These are phyloP conservation scores for Alternaria brassicae DNA, from an alignment of 2,329 filamentous ascomycete species.

Conservation along the genomic window DNA sequence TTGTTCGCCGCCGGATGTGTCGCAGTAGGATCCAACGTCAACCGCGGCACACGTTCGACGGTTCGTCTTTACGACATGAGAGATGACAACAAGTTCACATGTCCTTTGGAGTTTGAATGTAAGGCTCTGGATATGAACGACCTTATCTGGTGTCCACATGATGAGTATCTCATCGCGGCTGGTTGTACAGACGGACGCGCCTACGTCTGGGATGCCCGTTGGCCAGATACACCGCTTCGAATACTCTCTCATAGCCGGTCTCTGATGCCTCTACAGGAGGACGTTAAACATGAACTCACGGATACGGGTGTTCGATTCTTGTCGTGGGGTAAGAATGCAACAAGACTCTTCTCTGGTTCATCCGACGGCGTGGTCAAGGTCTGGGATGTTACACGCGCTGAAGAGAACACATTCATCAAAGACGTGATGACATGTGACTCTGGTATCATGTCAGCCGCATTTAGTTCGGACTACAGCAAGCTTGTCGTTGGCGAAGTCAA, in stretches of 20 bases:
- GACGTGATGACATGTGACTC: slow-evolving; percentile 59
- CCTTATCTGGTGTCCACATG: slow-evolving; percentile 59
- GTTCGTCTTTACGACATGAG: slow-evolving; percentile 61
- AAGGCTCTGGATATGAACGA: slow-evolving; percentile 68
- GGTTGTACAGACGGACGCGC: slow-evolving; percentile 67
- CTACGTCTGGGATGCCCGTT: slow-evolving; percentile 67
- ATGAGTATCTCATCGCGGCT: slow-evolving; percentile 62
- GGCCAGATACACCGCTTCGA: slow-evolving; percentile 56
- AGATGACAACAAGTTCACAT: slow-evolving; percentile 32
- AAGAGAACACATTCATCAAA: slow-evolving; percentile 60
- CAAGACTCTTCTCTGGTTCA: slow-evolving; percentile 64
- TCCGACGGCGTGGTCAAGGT: slow-evolving; percentile 67
- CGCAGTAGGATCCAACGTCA: slow-evolving; percentile 47
- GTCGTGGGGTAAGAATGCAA: slow-evolving; percentile 62
- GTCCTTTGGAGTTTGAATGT: slow-evolving; percentile 60
- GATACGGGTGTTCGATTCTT: slow-evolving; percentile 67
- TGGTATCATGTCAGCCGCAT: slow-evolving; percentile 65
- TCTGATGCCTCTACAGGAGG: slow-evolving; percentile 57
- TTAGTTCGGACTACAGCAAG: slow-evolving; percentile 62
- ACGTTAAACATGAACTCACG: slow-evolving; percentile 55
- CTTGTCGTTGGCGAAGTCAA: slow-evolving; percentile 65
- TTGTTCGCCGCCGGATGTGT: slow-evolving; percentile 63
- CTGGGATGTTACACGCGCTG: slow-evolving; percentile 64
- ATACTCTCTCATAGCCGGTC: slow-evolving; percentile 60
- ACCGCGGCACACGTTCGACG: slow-evolving; percentile 55